These are phyloP conservation scores for Metarhizium sp. DNA, from an alignment of 2,329 filamentous ascomycete species.

Conservation along the genomic window DNA sequence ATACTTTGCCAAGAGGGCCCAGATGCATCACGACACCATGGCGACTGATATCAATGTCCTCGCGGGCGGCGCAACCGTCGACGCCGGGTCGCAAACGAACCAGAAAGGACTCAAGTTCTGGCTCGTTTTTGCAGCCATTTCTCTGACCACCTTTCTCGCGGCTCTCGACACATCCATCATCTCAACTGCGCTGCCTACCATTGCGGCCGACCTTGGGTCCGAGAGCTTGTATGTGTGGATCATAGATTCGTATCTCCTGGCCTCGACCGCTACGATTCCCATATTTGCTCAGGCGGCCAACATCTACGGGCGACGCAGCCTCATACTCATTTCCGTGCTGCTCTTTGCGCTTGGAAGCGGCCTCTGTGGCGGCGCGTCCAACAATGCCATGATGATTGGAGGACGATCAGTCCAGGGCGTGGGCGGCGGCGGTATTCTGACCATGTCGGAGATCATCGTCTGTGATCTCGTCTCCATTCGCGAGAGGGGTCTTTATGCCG, in stretches of 20 bases:
- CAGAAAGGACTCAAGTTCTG: too few species aligned
- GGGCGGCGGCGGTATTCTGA: constrained; percentile 41
- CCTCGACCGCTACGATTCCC: constrained; percentile 55
- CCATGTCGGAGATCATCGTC: constrained; percentile 26
- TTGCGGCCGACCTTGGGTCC: constrained; percentile 44
- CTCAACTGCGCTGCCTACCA: constrained; percentile 49
- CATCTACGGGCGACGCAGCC: constrained; percentile 45
- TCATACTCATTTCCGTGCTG: constrained; percentile 39
- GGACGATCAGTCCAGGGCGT: constrained; percentile 41
- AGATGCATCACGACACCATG: too few species aligned
- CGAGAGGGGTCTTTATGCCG: constrained; percentile 40
- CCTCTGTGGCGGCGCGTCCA: constrained; percentile 32
- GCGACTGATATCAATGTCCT: too few species aligned
- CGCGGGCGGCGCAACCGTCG: too few species aligned
- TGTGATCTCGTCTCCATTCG: constrained; percentile 37
- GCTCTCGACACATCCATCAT: neutral
- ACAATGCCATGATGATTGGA: constrained; percentile 24
- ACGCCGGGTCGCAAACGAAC: too few species aligned
- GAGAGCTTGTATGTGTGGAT: constrained; percentile 69
- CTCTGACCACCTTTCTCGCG: neutral
- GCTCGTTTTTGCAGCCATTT: too few species aligned
- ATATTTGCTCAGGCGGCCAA: constrained; percentile 60
- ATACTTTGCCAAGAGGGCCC: too few species aligned
- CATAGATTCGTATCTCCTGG: constrained; percentile 62
- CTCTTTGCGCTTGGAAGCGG: constrained; percentile 20